These are phyloP conservation scores for Citrus sp. DNA, from an alignment of 345 rosid genomes.

Conservation along the genomic window DNA sequence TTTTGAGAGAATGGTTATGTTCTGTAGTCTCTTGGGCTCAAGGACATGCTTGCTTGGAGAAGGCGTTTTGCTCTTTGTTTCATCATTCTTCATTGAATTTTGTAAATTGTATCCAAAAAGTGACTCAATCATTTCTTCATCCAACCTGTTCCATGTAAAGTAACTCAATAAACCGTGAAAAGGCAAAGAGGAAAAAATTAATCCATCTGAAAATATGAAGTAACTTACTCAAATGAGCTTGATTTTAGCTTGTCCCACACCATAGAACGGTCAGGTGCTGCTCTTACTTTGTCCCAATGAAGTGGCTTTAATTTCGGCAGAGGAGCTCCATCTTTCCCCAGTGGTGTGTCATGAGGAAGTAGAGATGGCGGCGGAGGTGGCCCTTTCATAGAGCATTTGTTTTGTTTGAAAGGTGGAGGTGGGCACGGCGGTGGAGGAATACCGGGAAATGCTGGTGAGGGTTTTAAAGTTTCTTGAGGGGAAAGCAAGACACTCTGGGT, in stretches of 20 bases:
- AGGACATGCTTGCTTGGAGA: slow-evolving; percentile 91
- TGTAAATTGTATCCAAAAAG: slow-evolving; percentile 82
- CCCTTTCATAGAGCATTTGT: slow-evolving; percentile 30
- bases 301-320: slow-evolving; percentile 93
- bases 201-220: not conserved
- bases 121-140: slow-evolving; percentile 98
- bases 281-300: slow-evolving; percentile 99
- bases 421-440: slow-evolving; percentile 65
- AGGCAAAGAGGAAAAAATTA: slow-evolving; percentile 5
- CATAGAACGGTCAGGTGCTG: slow-evolving; percentile 75
- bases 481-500: slow-evolving; percentile 14
- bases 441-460: slow-evolving; percentile 12
- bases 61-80: slow-evolving; percentile 74
- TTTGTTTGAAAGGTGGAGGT: slow-evolving; percentile 45
- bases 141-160: slow-evolving; percentile 49
- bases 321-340: slow-evolving; percentile 74
- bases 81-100: slow-evolving; percentile 55
- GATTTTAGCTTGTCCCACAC: slow-evolving; percentile 94
- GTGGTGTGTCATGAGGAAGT: slow-evolving; percentile 36
- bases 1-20: slow-evolving; percentile 84
- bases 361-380: slow-evolving; percentile 74
- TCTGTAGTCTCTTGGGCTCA: slow-evolving; percentile 91
- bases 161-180: not conserved
- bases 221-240: slow-evolving; percentile 92
- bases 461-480: slow-evolving; percentile 25